Evolutionary conservation across 768 basidiomycete species (phyloP), one percentile per base, ranked within the genome.

Genomic region (Termitomyces sp.): DNA sequence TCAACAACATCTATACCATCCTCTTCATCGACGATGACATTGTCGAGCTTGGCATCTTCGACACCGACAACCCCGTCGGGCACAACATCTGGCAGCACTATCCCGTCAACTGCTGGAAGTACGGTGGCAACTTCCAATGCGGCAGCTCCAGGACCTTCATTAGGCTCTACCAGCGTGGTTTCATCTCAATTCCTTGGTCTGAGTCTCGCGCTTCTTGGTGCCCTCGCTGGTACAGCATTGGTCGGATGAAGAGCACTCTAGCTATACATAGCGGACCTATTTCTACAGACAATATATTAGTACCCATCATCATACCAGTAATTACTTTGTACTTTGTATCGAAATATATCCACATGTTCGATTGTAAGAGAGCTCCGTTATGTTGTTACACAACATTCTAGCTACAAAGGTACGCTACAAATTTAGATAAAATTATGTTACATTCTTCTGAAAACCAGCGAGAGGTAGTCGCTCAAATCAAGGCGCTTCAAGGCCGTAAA

Each of bases 101-200:
- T 50, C 27, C 37, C 56, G 16, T 53, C 51, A 11, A 53, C 56
- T 7, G 51, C 59, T 51, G 53, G 44, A 47, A 56, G 53, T 53
- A 29, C 52, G 7, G 31, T 42, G 27, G 21, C 53, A 47, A 59
- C 58, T 10, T 59, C 64, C 9, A 65, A 63, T 53, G 64, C 59
- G 11, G 62, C 59, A 34, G 34, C 43, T 32, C 5, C 53, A 47
- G 17, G 19, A 21, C 14, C 34, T n/a, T 14, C 37, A 8, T 11
- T 42, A 41, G 52, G 41, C 10, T 25, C 56, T 19, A 49, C 37
- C 11, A 40, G 35, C 10, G 3, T 48, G 32, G 35, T n/a, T 6
- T 48, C 53, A 3, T 57, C 50, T 16, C 19, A 48, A 6, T 53
- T 59, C 52, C 41, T 59, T 16, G 58, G 35, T 41, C 23, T 57